Percentiles rank a stretch among this genome's conserved stretches.
Conservation (phyloP, 2,329 filamentous ascomycete species). For the Nigrograna mackinnonii region DNA sequence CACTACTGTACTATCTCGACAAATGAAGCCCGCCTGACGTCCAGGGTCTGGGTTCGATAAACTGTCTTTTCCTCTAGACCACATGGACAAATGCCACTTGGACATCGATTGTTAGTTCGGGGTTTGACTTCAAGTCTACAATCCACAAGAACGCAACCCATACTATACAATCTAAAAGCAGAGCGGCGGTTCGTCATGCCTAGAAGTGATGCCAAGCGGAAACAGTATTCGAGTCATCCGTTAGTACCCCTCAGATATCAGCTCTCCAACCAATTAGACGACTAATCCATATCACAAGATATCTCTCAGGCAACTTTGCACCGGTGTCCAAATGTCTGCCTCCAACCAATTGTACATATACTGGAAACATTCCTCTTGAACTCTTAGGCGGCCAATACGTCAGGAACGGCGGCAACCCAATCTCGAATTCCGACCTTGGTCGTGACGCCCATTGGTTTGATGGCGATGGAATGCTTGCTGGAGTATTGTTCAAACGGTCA, state of each 20-base stretch:
- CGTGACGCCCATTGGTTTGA: conserved; percentile 75
- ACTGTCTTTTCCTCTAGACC: too few species aligned
- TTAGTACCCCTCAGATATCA: conserved; percentile 25
- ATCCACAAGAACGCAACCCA: too few species aligned
- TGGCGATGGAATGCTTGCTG: conserved; percentile 74
- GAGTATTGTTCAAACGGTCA: conserved; percentile 61
- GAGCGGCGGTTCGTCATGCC: conserved; percentile 27
- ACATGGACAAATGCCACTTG: too few species aligned
- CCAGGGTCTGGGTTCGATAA: too few species aligned
- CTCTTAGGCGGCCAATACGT: conserved; percentile 72
- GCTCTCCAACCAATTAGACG: too few species aligned
- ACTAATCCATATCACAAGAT: conserved; percentile 42
- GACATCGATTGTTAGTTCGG: too few species aligned
- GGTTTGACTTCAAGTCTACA: too few species aligned
- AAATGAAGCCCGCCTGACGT: too few species aligned
- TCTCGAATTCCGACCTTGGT: conserved; percentile 62
- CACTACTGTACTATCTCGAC: too few species aligned
- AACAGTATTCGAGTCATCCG: conserved; percentile 41
- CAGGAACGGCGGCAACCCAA: conserved; percentile 71
- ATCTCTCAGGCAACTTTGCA: conserved; percentile 71
- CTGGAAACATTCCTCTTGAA: conserved; percentile 65
- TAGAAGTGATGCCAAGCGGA: conserved; percentile 17
- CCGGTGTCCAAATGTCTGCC: conserved; percentile 61
- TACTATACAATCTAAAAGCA: too few species aligned
- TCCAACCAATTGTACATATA: conserved; percentile 61